Conservation (phyloP, 768 basidiomycete genomes). For the Lactarius psammicola region DNA sequence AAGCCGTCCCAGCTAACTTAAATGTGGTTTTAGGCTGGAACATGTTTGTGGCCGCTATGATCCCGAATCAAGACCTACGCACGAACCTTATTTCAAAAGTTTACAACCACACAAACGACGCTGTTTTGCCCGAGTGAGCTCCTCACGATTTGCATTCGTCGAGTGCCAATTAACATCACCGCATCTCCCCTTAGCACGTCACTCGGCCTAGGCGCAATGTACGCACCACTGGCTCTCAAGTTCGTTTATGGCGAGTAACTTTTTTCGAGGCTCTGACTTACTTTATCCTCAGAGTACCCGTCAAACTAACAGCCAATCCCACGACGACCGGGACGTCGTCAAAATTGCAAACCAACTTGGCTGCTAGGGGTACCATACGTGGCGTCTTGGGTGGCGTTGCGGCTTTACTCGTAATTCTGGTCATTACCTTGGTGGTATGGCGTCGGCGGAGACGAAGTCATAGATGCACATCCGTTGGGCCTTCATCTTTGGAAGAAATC, state of each 20-base stretch:
- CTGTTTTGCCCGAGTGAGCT: conserved; percentile 10
- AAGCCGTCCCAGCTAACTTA: neutral
- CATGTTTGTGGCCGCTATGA: conserved; percentile 22
- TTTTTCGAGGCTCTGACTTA: neutral
- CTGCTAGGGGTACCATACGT: conserved; percentile 18
- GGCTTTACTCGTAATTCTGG: neutral
- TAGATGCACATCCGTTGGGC: neutral
- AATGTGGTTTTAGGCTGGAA: conserved; percentile 10
- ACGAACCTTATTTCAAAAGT: conserved; percentile 12
- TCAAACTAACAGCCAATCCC: neutral
- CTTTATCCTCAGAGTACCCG: neutral
- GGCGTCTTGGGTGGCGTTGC: conserved; percentile 14
- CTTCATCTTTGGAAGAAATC: neutral
- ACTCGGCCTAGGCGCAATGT: conserved; percentile 30
- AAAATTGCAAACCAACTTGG: conserved; percentile 12
- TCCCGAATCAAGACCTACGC: neutral
- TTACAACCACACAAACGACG: neutral
- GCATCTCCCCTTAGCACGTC: conserved; percentile 17
- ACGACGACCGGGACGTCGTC: neutral
- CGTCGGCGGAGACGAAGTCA: conserved; percentile 8
- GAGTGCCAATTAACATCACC: neutral
- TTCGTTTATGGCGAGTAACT: conserved; percentile 6
- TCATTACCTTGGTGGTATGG: neutral
- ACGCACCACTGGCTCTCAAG: conserved; percentile 29
- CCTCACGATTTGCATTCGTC: neutral